Base-by-base conservation (phyloP, 2,329 filamentous ascomycete species). In the Graphilbum fragrans region DNA sequence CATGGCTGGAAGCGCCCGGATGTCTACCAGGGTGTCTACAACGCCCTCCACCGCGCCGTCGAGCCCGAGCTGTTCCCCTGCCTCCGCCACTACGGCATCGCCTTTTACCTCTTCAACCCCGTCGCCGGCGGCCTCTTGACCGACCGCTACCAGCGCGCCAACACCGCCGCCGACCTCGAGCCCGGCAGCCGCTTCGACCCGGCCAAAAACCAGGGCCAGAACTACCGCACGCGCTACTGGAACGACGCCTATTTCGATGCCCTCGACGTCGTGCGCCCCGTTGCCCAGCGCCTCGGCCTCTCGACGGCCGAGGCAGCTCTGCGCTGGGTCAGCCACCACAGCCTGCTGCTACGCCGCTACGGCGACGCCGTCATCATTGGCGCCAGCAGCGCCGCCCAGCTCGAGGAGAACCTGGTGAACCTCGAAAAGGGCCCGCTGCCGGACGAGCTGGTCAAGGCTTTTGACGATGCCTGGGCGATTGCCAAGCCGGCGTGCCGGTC, bases 381-480 rank as follows among this genome's bases (percentile, higher is more conserved):
- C 0, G 58, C 53, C 0, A 59, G 55, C 3, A 65, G 50, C 12
- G 17, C 47, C 5, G 49, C 53, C 4, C 63, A 66, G 50, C 51
- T 66, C 0, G 46, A 58, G 19, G 38, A 44, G 12, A 64, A 58
- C 35, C 40, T 66, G 2, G 53, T 53, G 18, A 49, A 50, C 19
- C 43, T 66, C 23, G 61, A 64, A 20, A 48, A 56, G n/a, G 65
- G 65, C 0, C 58, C 63, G 11, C 49, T 67, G 37, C 63, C 65
- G 1, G 46, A 53, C 2, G 61, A 61, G 34, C 43, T 64, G 1
- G 52, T 51, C 6, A 43, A 52, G 17, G 49, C 70, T 10, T 64
- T 93, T 46, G 84, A 93, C 51, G 64, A 82, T 56, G 85, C 82
- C 5, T 93, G 86, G 86, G 49, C 67, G 50, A 64, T 80, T 17